Evolutionary conservation across 129 eudicot species (phyloP).

Genomic region (Flaveria linearis): DNA sequence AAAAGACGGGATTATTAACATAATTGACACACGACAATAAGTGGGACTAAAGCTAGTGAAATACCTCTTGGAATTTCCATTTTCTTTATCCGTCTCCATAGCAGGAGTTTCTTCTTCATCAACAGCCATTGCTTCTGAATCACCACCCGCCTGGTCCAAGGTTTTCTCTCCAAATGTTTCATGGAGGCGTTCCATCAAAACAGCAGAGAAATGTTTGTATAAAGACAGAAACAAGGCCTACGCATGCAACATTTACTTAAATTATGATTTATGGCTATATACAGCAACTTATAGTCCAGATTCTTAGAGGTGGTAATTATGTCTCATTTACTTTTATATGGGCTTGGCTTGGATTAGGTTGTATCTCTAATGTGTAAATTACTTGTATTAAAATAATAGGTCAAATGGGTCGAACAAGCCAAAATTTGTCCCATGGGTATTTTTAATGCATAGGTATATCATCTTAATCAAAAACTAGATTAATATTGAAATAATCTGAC

Average conservation of each 20-base stretch:
- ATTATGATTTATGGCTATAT: not conserved
- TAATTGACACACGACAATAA: slow-evolving; percentile 1
- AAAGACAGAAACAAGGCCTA: slow-evolving; percentile 74
- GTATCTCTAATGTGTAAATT: not conserved
- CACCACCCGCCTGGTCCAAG: slow-evolving; percentile 36
- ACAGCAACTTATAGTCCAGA: not conserved
- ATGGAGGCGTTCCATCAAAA: slow-evolving; percentile 59
- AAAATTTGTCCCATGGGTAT: not conserved
- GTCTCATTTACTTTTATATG: not conserved
- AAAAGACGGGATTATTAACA: not conserved
- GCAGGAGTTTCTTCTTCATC: slow-evolving; percentile 70
- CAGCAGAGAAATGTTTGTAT: slow-evolving; percentile 66
- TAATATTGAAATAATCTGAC: not conserved
- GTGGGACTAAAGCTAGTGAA: not conserved
- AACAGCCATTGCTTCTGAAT: slow-evolving; percentile 73
- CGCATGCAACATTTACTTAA: slow-evolving; percentile 15
- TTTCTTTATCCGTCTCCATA: slow-evolving; percentile 83
- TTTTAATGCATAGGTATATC: too few species aligned
- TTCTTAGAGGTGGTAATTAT: not conserved
- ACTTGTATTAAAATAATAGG: not conserved
- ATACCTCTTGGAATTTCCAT: slow-evolving; percentile 60
- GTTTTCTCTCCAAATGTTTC: slow-evolving; percentile 56
- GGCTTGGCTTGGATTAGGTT: not conserved
- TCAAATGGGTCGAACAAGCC: not conserved
- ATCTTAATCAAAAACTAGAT: not conserved